Evolutionary conservation across 352 stramenopile species (phyloP).

Genomic region (Globisporangium camurandrum): DNA sequence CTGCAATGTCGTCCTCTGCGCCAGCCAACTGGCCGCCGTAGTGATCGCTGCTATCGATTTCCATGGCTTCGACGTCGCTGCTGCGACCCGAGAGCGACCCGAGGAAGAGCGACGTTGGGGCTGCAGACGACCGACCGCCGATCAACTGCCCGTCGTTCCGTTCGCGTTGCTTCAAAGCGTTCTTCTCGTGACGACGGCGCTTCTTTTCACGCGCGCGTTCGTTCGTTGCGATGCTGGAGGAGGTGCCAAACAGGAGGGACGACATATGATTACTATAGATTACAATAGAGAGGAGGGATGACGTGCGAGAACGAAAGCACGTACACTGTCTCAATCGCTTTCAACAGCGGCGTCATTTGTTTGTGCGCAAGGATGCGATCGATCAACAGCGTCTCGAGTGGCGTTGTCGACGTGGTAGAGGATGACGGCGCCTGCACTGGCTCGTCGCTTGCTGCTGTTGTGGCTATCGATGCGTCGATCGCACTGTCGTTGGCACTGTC

Average conservation of each 20-base stretch:
- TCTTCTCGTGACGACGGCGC: slow-evolving; percentile 47
- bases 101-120: slow-evolving; percentile 66
- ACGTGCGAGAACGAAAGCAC: too few species aligned
- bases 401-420: slow-evolving; percentile 1
- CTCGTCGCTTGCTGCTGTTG: not conserved
- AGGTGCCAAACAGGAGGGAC: not conserved
- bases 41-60: slow-evolving; percentile 11
- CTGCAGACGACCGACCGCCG: slow-evolving; percentile 45
- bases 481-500: slow-evolving; percentile 4
- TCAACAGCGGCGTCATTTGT: slow-evolving; percentile 52
- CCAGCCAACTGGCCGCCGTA: slow-evolving; percentile 26
- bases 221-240: slow-evolving; percentile 34
- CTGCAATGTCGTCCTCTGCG: slow-evolving; percentile 71
- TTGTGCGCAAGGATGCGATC: slow-evolving; percentile 65
- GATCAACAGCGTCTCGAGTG: slow-evolving; percentile 32
- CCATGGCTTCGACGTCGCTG: slow-evolving; percentile 21
- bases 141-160: slow-evolving; percentile 47
- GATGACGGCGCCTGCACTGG: not conserved
- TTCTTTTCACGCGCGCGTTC: slow-evolving; percentile 57
- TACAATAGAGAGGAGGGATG: too few species aligned
- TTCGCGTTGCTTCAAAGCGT: slow-evolving; percentile 44
- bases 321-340: slow-evolving; percentile 38
- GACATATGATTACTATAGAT: too few species aligned
- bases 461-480: slow-evolving; percentile 1
- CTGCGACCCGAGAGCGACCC: slow-evolving; percentile 56